A percentile compares a stretch with the other conserved stretches of the same genome.
Evolutionary conservation across 2,329 filamentous ascomycete genomes (phyloP).

Genomic region (Diplodia seriata): DNA sequence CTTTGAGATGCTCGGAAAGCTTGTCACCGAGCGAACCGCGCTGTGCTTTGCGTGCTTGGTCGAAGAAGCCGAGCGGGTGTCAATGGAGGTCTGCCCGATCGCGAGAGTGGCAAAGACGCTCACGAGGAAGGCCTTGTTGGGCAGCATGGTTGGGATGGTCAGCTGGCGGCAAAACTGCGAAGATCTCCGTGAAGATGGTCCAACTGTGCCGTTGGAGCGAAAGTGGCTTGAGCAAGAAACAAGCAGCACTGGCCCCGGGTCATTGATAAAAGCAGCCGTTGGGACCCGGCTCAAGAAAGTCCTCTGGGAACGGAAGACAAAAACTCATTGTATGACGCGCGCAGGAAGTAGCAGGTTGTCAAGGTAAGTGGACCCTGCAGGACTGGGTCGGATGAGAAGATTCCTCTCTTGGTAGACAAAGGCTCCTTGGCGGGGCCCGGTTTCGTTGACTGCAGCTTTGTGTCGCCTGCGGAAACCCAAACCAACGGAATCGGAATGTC

Average conservation of each 20-base stretch:
- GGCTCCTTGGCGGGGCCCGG: background rate
- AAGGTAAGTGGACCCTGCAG: background rate
- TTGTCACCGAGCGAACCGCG: no score
- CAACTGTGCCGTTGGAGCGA: background rate
- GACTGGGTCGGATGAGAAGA: background rate
- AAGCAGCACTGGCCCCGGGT: background rate
- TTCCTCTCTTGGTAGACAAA: background rate
- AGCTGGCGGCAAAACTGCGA: background rate
- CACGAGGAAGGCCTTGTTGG: background rate
- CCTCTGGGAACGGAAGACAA: conserved; percentile 4
- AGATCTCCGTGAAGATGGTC: background rate
- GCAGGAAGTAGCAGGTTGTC: background rate
- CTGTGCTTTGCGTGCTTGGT: background rate
- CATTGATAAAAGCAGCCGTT: background rate
- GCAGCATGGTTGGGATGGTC: background rate
- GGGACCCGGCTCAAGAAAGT: background rate
- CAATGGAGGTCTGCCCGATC: background rate
- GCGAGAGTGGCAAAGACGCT: background rate
- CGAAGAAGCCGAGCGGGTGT: background rate
- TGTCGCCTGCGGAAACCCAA: background rate
- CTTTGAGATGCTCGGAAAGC: background rate
- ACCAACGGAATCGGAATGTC: background rate
- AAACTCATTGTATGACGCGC: background rate
- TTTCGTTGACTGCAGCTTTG: background rate
- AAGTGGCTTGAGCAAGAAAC: conserved; percentile 20